Percentiles rank a stretch among this genome's conserved stretches.
These are phyloP conservation scores for Ganoderma lucidum DNA, from an alignment of 1,284 basidiomycete species.

Conservation along the genomic window DNA sequence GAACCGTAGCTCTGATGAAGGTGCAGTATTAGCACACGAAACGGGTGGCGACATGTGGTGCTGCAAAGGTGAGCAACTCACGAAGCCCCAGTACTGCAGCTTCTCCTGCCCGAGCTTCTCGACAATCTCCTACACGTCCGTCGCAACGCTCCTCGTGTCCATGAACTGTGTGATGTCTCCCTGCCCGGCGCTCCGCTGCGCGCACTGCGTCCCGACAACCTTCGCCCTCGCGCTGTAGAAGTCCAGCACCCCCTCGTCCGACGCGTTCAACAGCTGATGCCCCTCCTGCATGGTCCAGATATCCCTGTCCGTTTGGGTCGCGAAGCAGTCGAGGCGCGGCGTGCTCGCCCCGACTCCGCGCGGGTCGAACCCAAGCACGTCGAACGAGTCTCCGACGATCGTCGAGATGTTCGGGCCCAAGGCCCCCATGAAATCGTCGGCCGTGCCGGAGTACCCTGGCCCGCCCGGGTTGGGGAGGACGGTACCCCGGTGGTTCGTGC, in stretches of 20 bases:
- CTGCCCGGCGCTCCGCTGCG: constrained; percentile 26
- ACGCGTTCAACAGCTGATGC: constrained; percentile 16
- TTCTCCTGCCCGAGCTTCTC: constrained; percentile 53
- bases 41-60: neutral
- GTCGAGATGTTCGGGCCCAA: neutral
- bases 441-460: constrained; percentile 44
- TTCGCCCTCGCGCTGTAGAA: constrained; percentile 23
- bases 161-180: constrained; percentile 46
- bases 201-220: constrained; percentile 25
- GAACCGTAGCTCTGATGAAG: constrained; percentile 49
- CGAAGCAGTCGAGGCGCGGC: constrained; percentile 29
- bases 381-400: constrained; percentile 44
- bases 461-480: constrained; percentile 62
- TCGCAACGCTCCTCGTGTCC: constrained; percentile 53
- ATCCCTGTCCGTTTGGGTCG: constrained; percentile 23
- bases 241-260: constrained; percentile 11
- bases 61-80: constrained; percentile 36
- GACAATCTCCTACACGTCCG: constrained; percentile 59
- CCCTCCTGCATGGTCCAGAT: constrained; percentile 21
- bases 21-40: neutral
- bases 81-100: constrained; percentile 62
- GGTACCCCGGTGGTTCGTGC: constrained; percentile 50
- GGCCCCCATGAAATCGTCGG: neutral
- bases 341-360: constrained; percentile 28
- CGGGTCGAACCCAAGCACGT: constrained; percentile 51